Evolutionary conservation across 208 protist species (phyloP).

Genomic region (Wallacemonas rigidus): DNA sequence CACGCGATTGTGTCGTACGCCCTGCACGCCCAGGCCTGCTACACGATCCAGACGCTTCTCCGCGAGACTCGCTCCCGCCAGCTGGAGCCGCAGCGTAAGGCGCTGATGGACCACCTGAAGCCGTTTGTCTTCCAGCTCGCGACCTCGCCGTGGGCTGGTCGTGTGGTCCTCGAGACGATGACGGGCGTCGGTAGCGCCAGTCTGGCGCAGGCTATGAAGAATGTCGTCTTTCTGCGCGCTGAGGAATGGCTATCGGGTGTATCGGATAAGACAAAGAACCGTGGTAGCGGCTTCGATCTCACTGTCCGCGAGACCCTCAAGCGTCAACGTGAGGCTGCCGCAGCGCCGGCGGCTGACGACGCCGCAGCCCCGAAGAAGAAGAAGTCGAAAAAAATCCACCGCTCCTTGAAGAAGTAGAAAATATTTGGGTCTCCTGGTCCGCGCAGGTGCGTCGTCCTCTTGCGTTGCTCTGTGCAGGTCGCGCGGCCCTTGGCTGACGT

Average conservation of each 20-base stretch:
- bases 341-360: conserved; percentile 2
- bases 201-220: conserved; percentile 76
- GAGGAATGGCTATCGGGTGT: conserved; percentile 82
- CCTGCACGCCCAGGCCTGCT: conserved; percentile 80
- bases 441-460: background rate
- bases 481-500: too few species aligned
- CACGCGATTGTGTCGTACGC: conserved; percentile 76
- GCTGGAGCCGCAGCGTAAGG: conserved; percentile 60
- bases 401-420: conserved; percentile 70
- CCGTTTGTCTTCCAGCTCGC: conserved; percentile 84
- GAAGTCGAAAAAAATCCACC: conserved; percentile 58
- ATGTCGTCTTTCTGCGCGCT: conserved; percentile 81
- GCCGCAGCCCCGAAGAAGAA: conserved; percentile 37
- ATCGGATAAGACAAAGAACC: conserved; percentile 39
- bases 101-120: conserved; percentile 86
- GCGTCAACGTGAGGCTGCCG: conserved; percentile 55
- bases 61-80: conserved; percentile 63
- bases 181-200: conserved; percentile 56
- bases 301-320: conserved; percentile 75
- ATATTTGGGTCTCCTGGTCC: background rate
- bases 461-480: background rate
- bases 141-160: conserved; percentile 85
- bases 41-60: conserved; percentile 78
- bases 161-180: conserved; percentile 88
- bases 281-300: conserved; percentile 59